phyloP scores from a whole-genome alignment of 2,329 filamentous ascomycete species.

The Botryotinia calthae region DNA sequence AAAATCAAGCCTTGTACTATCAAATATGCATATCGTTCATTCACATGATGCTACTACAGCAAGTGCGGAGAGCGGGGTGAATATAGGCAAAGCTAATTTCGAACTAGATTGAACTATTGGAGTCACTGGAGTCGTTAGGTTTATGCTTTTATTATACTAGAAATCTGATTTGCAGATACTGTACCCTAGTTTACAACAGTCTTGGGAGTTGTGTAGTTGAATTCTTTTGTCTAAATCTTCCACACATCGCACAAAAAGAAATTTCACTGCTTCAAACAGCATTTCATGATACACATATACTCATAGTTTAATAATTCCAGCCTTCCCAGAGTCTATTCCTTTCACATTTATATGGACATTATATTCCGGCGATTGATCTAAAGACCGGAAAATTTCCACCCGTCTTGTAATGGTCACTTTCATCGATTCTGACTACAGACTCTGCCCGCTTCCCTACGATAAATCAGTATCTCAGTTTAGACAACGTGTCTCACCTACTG shows the following conservation, averaged over 20 bases:
- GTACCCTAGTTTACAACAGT: background rate
- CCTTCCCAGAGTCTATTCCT: background rate
- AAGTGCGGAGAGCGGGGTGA: no score
- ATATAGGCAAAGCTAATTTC: no score
- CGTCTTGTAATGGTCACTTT: background rate
- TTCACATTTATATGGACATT: no score
- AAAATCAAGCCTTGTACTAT: background rate
- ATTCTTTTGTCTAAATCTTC: accelerated
- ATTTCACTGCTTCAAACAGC: accelerated
- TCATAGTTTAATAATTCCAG: background rate
- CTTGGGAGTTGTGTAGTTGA: background rate
- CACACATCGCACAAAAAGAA: background rate
- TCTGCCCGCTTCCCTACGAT: background rate
- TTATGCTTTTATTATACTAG: background rate
- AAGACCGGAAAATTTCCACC: no score
- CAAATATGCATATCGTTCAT: background rate
- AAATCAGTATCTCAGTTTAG: background rate
- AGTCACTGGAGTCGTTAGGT: background rate
- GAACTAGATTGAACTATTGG: background rate
- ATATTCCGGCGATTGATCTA: no score
- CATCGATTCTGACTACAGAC: background rate
- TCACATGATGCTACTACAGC: background rate
- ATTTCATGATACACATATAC: background rate
- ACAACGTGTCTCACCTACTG: background rate
- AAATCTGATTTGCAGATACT: no score